Conservation (phyloP, 345 rosid species). For the Murraya paniculata region DNA sequence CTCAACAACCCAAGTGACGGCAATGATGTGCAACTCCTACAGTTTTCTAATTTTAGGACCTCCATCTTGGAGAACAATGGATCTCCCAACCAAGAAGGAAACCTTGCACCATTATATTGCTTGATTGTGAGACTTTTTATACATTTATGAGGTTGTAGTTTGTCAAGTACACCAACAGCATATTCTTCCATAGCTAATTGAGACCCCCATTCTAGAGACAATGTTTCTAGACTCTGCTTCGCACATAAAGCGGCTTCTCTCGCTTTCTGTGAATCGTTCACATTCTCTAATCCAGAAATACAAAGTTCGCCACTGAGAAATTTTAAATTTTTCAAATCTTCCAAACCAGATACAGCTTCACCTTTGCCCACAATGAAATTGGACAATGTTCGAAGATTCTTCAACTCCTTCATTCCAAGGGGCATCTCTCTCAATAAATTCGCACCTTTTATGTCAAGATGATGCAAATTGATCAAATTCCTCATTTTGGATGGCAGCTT, state of each 20-base stretch:
- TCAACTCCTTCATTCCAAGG: neutral
- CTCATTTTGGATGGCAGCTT: constrained; percentile 20
- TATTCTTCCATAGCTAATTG: neutral
- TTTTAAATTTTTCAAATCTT: constrained; percentile 21
- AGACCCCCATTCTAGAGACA: neutral
- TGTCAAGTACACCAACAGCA: neutral
- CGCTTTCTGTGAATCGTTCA: neutral
- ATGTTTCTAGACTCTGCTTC: neutral
- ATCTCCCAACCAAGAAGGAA: neutral
- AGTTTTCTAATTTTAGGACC: neutral
- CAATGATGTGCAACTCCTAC: neutral
- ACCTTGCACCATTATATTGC: neutral
- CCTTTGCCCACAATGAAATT: constrained; percentile 25
- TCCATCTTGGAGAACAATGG: no score
- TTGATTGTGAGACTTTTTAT: neutral
- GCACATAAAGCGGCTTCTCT: no score
- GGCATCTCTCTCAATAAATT: constrained; percentile 22
- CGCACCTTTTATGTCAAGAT: constrained; percentile 24
- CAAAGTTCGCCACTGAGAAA: constrained; percentile 23
- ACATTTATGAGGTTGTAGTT: neutral
- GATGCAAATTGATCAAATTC: constrained; percentile 17
- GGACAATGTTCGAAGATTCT: constrained; percentile 15
- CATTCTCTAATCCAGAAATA: constrained; percentile 13
- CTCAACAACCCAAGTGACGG: neutral
- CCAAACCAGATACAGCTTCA: neutral